These are phyloP conservation scores for Pseudogymnoascus sp. DNA, from an alignment of 2,329 filamentous ascomycete species.

Conservation along the genomic window DNA sequence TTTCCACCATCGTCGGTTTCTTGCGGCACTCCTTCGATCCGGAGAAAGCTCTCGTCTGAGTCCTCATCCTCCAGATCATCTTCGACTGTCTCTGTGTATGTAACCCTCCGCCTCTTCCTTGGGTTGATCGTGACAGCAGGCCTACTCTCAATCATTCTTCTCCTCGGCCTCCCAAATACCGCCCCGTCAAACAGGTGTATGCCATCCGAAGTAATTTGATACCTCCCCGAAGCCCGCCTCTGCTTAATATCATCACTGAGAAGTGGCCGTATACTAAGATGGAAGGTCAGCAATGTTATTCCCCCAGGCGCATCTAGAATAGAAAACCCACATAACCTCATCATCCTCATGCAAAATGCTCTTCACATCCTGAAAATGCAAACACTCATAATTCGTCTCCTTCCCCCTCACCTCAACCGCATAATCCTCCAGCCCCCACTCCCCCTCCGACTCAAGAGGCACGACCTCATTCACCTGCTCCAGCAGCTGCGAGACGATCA, in stretches of 20 bases:
- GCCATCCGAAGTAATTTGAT: conserved; percentile 74
- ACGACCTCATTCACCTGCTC: conserved; percentile 73
- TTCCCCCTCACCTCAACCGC: conserved; percentile 62
- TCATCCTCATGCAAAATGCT: conserved; percentile 75
- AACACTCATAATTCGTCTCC: conserved; percentile 69
- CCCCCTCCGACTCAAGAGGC: conserved; percentile 65
- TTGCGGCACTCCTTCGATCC: conserved; percentile 32
- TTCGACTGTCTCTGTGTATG: conserved; percentile 36
- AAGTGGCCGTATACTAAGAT: conserved; percentile 67
- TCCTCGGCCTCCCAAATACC: conserved; percentile 69
- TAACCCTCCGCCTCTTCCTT: conserved; percentile 58
- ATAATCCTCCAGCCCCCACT: conserved; percentile 90
- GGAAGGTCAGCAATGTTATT: neutral
- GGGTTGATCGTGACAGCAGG: conserved; percentile 68
- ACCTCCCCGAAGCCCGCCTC: conserved; percentile 66
- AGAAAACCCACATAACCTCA: conserved; percentile 63
- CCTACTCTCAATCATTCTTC: conserved; percentile 53
- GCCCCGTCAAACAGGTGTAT: conserved; percentile 80
- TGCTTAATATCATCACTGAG: conserved; percentile 67
- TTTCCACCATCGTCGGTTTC: conserved; percentile 19
- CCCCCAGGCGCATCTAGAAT: neutral
- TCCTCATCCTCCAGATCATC: conserved; percentile 30
- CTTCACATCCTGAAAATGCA: conserved; percentile 73
- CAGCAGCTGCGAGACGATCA: conserved; percentile 71
- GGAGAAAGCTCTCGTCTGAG: conserved; percentile 23